A percentile compares a stretch with the other conserved stretches of the same genome.
These are phyloP conservation scores for Nymphaea colorata DNA, from an alignment of 164 flowering plant genomes.

Conservation along the genomic window DNA sequence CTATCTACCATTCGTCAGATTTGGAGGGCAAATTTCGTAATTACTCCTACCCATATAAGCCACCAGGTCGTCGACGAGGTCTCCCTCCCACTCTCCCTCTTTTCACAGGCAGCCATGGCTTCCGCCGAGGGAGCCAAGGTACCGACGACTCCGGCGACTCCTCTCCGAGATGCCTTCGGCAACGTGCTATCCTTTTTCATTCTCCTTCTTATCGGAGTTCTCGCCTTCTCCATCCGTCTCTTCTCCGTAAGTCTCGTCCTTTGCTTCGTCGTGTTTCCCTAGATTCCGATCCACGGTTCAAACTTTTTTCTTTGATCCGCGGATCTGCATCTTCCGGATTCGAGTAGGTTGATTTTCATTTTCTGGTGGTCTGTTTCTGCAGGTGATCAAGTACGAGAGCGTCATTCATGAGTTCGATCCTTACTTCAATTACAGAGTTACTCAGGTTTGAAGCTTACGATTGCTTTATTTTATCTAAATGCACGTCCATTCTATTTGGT, in stretches of 20 bases:
- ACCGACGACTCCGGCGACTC: neutral
- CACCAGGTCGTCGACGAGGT: neutral
- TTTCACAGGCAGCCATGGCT: neutral
- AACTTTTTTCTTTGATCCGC: neutral
- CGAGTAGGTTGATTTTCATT: neutral
- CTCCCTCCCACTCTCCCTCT: neutral
- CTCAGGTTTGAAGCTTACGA: conserved; percentile 53
- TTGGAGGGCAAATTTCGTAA: neutral
- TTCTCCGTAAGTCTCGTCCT: conserved; percentile 55
- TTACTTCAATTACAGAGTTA: conserved; percentile 97
- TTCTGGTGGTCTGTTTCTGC: conserved; percentile 11
- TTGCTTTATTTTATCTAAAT: neutral
- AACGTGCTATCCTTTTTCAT: conserved; percentile 64
- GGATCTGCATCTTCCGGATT: neutral
- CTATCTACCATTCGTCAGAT: no score
- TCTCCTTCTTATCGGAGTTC: conserved; percentile 80
- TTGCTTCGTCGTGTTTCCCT: conserved; percentile 1
- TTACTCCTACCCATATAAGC: neutral
- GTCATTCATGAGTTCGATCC: conserved; percentile 99
- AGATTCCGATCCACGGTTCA: conserved; percentile 13
- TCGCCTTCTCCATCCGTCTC: conserved; percentile 98
- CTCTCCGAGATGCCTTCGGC: conserved; percentile 66
- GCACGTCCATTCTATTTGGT: neutral
- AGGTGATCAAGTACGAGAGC: conserved; percentile 99
- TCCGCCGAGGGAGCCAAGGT: neutral